Evolutionary conservation across 2,329 filamentous ascomycete genomes (phyloP).

Genomic region (Hypoxylon sp.): DNA sequence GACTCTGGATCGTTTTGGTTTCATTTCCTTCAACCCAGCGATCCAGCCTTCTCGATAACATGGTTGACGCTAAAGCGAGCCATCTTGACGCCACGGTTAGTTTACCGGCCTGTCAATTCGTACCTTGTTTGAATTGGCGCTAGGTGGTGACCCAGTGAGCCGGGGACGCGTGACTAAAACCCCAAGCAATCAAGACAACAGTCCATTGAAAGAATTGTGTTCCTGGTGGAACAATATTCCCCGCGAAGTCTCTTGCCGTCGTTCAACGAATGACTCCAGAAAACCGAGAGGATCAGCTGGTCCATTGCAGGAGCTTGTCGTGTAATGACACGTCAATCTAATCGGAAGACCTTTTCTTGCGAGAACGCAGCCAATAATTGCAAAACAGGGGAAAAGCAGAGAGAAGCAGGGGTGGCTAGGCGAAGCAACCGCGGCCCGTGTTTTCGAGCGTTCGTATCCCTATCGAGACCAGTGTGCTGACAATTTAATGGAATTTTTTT

Average conservation of each 20-base stretch:
- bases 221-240: conserved; percentile 37
- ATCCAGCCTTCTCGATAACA: conserved; percentile 34
- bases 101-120: conserved; percentile 28
- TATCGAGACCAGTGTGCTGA: conserved; percentile 36
- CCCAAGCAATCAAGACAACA: conserved; percentile 18
- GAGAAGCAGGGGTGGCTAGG: conserved; percentile 31
- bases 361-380: conserved; percentile 29
- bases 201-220: conserved; percentile 27
- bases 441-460: conserved; percentile 36
- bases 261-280: conserved; percentile 26
- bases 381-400: conserved; percentile 24
- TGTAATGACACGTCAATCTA: conserved; percentile 41
- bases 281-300: conserved; percentile 35
- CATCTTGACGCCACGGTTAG: conserved; percentile 42
- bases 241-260: conserved; percentile 26
- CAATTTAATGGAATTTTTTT: conserved; percentile 30
- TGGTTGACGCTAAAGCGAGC: conserved; percentile 44
- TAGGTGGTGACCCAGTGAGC: conserved; percentile 15
- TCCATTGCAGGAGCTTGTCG: conserved; percentile 33
- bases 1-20: conserved; percentile 34
- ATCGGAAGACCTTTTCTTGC: conserved; percentile 31
- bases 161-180: conserved; percentile 30
- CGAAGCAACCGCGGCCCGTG: conserved; percentile 34
- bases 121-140: conserved; percentile 29
- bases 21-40: conserved; percentile 32